Conservation (phyloP, 768 basidiomycete species). For the Panellus pusillus region DNA sequence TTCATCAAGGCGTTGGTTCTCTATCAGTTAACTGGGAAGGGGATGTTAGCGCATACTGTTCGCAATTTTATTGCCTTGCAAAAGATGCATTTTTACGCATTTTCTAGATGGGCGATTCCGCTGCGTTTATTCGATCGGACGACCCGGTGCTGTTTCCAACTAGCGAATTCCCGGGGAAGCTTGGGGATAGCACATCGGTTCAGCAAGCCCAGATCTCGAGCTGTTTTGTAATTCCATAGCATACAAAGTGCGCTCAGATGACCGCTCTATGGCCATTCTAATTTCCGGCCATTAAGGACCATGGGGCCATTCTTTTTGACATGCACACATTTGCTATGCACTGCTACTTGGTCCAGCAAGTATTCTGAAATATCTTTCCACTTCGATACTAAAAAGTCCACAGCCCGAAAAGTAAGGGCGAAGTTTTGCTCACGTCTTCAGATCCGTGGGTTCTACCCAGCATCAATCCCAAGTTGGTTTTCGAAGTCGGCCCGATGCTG, state of each 20-base stretch:
- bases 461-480: conserved; percentile 43
- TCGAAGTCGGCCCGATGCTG: background rate
- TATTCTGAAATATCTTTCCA: background rate
- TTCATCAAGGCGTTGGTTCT: conserved; percentile 34
- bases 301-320: conserved; percentile 34
- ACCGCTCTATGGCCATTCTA: background rate
- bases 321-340: conserved; percentile 43
- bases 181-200: conserved; percentile 46
- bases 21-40: conserved; percentile 47
- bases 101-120: conserved; percentile 49
- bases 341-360: conserved; percentile 42
- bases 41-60: conserved; percentile 59
- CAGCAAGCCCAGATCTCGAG: conserved; percentile 50
- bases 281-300: conserved; percentile 28
- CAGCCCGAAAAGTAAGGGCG: conserved; percentile 46
- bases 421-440: conserved; percentile 38
- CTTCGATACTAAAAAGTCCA: background rate
- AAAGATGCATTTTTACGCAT: background rate
- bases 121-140: conserved; percentile 58
- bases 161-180: conserved; percentile 33
- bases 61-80: conserved; percentile 10
- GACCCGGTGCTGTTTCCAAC: conserved; percentile 50
- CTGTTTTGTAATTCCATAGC: conserved; percentile 44
- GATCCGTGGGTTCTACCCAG: conserved; percentile 45
- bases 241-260: conserved; percentile 33